Base-by-base conservation (phyloP, 2,329 filamentous ascomycete species). In the Fusarium pseudoanthophilum region DNA sequence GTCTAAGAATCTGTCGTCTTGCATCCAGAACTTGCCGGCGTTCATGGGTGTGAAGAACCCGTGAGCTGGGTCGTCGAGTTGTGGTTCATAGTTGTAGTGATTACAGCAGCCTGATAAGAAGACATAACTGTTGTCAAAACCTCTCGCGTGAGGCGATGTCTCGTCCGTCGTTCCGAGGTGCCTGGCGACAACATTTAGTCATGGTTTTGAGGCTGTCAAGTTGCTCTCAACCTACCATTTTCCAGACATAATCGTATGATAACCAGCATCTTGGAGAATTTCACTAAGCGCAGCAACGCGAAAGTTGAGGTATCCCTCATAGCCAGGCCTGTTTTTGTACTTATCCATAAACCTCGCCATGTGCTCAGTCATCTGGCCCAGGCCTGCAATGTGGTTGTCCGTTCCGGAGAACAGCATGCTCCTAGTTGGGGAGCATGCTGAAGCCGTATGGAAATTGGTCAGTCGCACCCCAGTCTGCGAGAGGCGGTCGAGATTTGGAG, bases 391-490 rank as follows among this genome's bases (percentile, higher is more conserved):
- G 65, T 87, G 87, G 72, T 89, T 85, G 68, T 90, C 87, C 2
- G 88, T 90, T 13, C 88, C 88, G 1, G 87, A 88, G 82, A 90
- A 86, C 65, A 90, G 84, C 89, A 90, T 90, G 48, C 86, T 84
- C 45, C 88, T 79, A 8, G 86, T 88, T 9, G 88, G 89, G 60
- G 87, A 89, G 78, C 88, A 90, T 64, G 88, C 87, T 24, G 88
- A 86, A 2, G 88, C 88, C 2, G 87, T 86, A 70, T 90, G 88
- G 76, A 89, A 90, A 64, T 89, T 86, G 0, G 87, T 90, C 67
- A 90, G 86, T 4, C 87, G 84, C 18, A 90, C 75, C 15, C 88
- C 85, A 43, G 83, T 78, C 45, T 82, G 76, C 1, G 86, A 84
- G 5, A 88, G 78, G 20, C 84, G 84, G 80, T 90, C 87, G 28